Base-by-base conservation (phyloP, 2,329 filamentous ascomycete genomes). In the Nemania sp. region DNA sequence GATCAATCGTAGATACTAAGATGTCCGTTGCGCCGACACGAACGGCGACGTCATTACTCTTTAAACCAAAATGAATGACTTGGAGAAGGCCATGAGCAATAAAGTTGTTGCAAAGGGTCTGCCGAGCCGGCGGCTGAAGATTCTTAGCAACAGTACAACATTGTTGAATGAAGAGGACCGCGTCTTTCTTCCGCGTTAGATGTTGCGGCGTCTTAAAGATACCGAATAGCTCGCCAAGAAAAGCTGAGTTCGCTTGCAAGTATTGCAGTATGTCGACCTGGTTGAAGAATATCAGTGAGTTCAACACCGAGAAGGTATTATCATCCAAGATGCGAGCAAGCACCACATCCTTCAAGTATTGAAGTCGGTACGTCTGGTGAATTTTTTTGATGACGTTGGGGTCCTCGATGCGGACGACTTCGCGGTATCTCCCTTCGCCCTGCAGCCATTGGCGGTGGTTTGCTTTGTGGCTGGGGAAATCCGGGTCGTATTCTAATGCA, bases 311-410 rank as follows among this genome's bases (percentile, higher is more conserved):
- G 72, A 97, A 99, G 17, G 94, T 99, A 44, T 93, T 93, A 70
- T 99, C 94, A 73, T 99, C 94, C 57, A 99, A 80, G 60, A 99
- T 97, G 59, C 94, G 86, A 24, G 94, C 94, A 37, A 99, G 81
- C 1, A 97, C 93, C n/a, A 99, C 94, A 66, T 99, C 94, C 72
- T 97, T 99, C 49, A 99, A 80, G 70, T 99, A 99, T 68, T 96
- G 92, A 28, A 99, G 77, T 33, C 94, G 89, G 75, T 97, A 97
- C 1, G 94, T 97, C 71, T 92, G 91, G 68, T 97, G 92, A 33
- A 99, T 97, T 77, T 97, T 97, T 65, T 84, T 86, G 62, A 87
- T 85, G 59, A 97, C 90, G 46, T 82, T 75, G 5, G 86, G 81
- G 64, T 97, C 90, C 64, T 92, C 88, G 63, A 99, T 97, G 49